Evolutionary conservation across 2,329 filamentous ascomycete genomes (phyloP).

Genomic region (Thielaviopsis populi): DNA sequence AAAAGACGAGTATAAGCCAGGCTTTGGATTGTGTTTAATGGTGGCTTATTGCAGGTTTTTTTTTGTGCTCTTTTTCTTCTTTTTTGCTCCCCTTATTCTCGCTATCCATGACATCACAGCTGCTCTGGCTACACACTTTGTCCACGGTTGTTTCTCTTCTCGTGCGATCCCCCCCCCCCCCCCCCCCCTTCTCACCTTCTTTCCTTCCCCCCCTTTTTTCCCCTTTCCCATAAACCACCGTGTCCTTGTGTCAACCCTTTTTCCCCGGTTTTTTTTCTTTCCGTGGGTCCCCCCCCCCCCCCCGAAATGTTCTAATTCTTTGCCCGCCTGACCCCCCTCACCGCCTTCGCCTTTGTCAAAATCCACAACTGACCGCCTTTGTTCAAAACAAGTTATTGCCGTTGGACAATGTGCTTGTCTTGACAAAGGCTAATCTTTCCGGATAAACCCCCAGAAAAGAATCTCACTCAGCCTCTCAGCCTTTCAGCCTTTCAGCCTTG

Average conservation of each 20-base stretch:
- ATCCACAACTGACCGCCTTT: neutral
- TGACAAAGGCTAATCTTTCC: neutral
- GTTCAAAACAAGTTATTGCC: slow-evolving; percentile 3
- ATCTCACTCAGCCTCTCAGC: slow-evolving; percentile 1
- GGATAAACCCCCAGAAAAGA: neutral
- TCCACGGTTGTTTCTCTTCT: neutral
- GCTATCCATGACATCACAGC: neutral
- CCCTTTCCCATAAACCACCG: too few relatives aligned
- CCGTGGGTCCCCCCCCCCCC: too few relatives aligned
- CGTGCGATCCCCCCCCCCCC: too few relatives aligned
- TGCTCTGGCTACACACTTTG: neutral
- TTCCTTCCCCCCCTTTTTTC: neutral
- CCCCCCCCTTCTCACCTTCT: neutral
- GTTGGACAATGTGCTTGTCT: neutral
- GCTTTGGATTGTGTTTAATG: neutral
- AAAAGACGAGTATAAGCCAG: neutral
- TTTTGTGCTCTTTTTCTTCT: neutral
- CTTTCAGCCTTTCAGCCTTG: too few relatives aligned
- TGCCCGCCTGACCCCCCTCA: neutral
- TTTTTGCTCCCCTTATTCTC: neutral
- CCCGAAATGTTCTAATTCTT: slow-evolving; percentile 3
- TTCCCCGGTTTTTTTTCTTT: neutral
- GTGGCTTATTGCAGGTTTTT: neutral
- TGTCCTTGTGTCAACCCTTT: too few relatives aligned
- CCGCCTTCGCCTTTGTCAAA: neutral